phyloP scores from a whole-genome alignment of 2,329 filamentous ascomycete species.

The Xylariaceae sp. region DNA sequence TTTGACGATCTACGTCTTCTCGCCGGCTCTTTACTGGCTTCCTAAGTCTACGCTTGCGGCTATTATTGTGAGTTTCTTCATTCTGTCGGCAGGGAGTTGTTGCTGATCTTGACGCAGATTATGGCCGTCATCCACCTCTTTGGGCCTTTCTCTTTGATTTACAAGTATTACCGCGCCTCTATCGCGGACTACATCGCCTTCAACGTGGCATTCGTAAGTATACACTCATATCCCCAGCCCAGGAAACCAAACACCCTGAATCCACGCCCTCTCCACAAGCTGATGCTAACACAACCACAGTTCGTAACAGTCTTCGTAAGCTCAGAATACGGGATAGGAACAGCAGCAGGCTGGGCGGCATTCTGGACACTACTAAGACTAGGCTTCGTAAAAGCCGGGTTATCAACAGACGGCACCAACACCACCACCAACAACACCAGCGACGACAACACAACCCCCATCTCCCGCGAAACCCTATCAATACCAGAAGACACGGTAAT shows the following conservation, averaged over 20 bases:
- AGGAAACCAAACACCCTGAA: neutral
- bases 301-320: constrained; percentile 61
- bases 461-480: neutral
- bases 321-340: constrained; percentile 56
- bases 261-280: neutral
- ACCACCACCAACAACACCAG: neutral
- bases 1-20: constrained; percentile 58
- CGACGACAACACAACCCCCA: neutral
- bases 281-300: constrained; percentile 9
- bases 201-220: constrained; percentile 52
- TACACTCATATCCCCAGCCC: neutral
- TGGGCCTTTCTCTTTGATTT: constrained; percentile 54
- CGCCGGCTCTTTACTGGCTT: constrained; percentile 62
- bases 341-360: constrained; percentile 59
- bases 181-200: constrained; percentile 60
- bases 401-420: constrained; percentile 8
- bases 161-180: constrained; percentile 61
- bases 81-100: neutral
- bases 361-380: constrained; percentile 56
- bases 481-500: constrained; percentile 49
- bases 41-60: constrained; percentile 61
- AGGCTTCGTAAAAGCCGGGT: constrained; percentile 42
- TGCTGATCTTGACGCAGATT: constrained; percentile 39
- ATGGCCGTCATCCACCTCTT: constrained; percentile 61
- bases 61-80: constrained; percentile 53